Conservation (phyloP, 257 asterid genomes). For the Cruciata laevipes region DNA sequence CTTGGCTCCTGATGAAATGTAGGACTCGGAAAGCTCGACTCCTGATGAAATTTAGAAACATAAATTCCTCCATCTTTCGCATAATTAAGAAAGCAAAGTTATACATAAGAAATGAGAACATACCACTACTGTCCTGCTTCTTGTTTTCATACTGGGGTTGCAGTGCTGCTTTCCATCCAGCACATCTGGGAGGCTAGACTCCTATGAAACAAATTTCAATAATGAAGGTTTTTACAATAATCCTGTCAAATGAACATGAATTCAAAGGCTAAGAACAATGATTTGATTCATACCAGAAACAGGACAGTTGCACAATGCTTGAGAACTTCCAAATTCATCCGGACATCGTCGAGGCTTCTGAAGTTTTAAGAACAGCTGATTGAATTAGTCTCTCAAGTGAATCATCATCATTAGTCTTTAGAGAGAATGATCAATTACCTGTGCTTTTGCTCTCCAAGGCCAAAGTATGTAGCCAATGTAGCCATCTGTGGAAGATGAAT, state of each 20-base stretch:
- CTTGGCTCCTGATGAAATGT: constrained; percentile 34
- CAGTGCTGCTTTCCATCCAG: constrained; percentile 32
- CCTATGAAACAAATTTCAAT: constrained; percentile 29
- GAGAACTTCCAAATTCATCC: constrained; percentile 88
- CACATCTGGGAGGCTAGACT: constrained; percentile 66
- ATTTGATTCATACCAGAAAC: constrained; percentile 46
- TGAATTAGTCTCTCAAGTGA: not conserved
- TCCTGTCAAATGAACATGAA: not conserved
- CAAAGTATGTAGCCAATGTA: constrained; percentile 80
- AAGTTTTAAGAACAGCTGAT: constrained; percentile 4
- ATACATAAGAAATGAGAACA: not conserved
- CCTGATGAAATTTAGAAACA: constrained; percentile 26
- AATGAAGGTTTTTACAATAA: not conserved
- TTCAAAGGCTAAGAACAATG: not conserved
- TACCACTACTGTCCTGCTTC: constrained; percentile 71
- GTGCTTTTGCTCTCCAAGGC: constrained; percentile 88
- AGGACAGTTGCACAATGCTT: constrained; percentile 95
- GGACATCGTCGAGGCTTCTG: constrained; percentile 91
- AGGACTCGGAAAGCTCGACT: constrained; percentile 20
- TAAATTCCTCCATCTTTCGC: not conserved
- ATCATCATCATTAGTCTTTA: not conserved
- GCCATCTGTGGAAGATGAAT: constrained; percentile 97
- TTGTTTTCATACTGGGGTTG: constrained; percentile 46
- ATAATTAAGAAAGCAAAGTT: not conserved
- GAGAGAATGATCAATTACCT: constrained; percentile 37